These are phyloP conservation scores for Trichoderma endophyticum DNA, from an alignment of 2,329 filamentous ascomycete genomes.

Conservation along the genomic window DNA sequence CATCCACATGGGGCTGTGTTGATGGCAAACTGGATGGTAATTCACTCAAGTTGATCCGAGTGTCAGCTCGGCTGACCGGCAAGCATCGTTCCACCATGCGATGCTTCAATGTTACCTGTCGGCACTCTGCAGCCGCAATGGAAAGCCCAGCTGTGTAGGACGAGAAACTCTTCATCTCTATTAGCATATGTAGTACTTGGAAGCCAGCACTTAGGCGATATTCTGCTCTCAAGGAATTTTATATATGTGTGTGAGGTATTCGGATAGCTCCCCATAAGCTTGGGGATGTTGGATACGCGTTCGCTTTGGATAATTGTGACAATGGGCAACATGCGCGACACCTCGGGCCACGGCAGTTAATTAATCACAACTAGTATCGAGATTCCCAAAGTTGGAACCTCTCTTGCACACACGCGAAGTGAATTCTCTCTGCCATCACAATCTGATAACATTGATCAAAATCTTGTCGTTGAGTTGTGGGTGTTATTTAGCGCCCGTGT, in stretches of 20 bases:
- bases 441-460: neutral
- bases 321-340: neutral
- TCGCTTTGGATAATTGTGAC: neutral
- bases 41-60: neutral
- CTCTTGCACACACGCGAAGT: neutral
- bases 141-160: neutral
- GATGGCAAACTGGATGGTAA: neutral
- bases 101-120: neutral
- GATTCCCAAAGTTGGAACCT: neutral
- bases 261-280: neutral
- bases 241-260: neutral
- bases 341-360: neutral
- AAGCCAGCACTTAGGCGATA: neutral
- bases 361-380: neutral
- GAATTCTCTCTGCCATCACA: neutral
- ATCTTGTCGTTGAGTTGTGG: neutral
- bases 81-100: neutral
- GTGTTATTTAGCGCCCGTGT: neutral
- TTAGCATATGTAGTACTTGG: neutral
- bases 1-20: neutral
- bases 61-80: neutral
- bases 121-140: neutral
- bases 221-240: neutral
- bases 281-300: neutral
- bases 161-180: neutral